Evolutionary conservation across 352 stramenopile species (phyloP).

Genomic region (Phytophthora kernoviae): DNA sequence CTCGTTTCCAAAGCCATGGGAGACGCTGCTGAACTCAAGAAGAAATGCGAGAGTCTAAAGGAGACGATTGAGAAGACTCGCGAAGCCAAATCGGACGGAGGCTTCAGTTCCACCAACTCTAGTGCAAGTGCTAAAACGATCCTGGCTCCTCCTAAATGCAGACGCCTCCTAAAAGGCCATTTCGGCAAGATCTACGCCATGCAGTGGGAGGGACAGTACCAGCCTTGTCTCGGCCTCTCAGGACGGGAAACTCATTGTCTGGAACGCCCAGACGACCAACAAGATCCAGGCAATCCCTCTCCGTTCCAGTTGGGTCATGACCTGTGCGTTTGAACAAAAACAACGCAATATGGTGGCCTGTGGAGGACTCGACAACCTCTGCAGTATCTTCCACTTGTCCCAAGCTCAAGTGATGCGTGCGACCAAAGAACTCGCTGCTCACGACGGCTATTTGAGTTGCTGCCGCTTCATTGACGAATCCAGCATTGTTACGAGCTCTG

Average conservation of each 20-base stretch:
- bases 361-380: slow-evolving; percentile 99
- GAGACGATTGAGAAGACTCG: slow-evolving; percentile 89
- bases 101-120: slow-evolving; percentile 70
- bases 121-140: slow-evolving; percentile 74
- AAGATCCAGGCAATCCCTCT: slow-evolving; percentile 98
- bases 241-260: slow-evolving; percentile 99
- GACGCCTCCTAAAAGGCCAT: slow-evolving; percentile 97
- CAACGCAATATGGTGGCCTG: slow-evolving; percentile 97
- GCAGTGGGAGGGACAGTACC: slow-evolving; percentile 96
- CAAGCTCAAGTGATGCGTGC: slow-evolving; percentile 91
- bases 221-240: slow-evolving; percentile 95
- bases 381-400: slow-evolving; percentile 98
- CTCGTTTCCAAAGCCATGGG: slow-evolving; percentile 45
- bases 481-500: slow-evolving; percentile 94
- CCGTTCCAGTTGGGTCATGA: slow-evolving; percentile 99
- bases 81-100: slow-evolving; percentile 75
- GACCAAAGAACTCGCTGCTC: slow-evolving; percentile 95
- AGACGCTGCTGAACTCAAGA: slow-evolving; percentile 82
- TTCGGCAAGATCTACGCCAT: slow-evolving; percentile 99
- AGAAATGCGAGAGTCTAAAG: slow-evolving; percentile 88
- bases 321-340: slow-evolving; percentile 98
- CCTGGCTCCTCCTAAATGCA: slow-evolving; percentile 89
- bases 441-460: slow-evolving; percentile 98
- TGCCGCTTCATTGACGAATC: slow-evolving; percentile 97
- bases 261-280: slow-evolving; percentile 97